Percentiles rank a stretch among this genome's conserved stretches.
These are phyloP conservation scores for Lodderomyces metapsilosis DNA, from an alignment of 1,139 yeast genomes.

Conservation along the genomic window DNA sequence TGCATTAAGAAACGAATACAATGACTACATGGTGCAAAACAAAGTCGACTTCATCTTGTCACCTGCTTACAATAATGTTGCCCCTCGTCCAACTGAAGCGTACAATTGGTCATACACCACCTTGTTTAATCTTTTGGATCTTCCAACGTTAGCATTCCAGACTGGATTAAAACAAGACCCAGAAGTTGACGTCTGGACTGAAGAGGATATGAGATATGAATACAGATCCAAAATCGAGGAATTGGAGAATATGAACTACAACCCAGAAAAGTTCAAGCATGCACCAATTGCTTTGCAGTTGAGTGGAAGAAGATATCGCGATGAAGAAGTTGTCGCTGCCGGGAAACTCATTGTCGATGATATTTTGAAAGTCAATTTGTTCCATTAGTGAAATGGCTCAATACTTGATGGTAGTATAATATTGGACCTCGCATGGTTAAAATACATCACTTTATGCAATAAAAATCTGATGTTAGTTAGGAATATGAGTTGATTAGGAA, in stretches of 20 bases:
- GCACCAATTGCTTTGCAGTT: constrained; percentile 46
- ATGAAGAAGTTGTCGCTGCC: constrained; percentile 44
- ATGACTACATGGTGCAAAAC: constrained; percentile 49
- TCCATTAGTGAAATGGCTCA: constrained; percentile 11
- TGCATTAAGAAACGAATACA: constrained; percentile 52
- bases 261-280: constrained; percentile 33
- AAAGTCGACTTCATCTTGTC: constrained; percentile 66
- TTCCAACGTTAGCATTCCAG: constrained; percentile 61
- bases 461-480: too few relatives aligned
- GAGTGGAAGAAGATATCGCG: constrained; percentile 38
- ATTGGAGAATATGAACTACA: constrained; percentile 34
- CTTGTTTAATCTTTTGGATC: constrained; percentile 62
- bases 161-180: constrained; percentile 63
- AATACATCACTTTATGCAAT: too few relatives aligned
- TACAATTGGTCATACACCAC: constrained; percentile 78
- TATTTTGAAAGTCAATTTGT: constrained; percentile 24
- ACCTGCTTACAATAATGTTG: constrained; percentile 71
- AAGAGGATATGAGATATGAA: constrained; percentile 24
- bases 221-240: constrained; percentile 46
- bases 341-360: constrained; percentile 34
- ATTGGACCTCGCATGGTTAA: too few relatives aligned
- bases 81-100: constrained; percentile 64
- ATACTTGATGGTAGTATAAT: too few relatives aligned
- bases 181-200: constrained; percentile 39
- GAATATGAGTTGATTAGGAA: too few relatives aligned